phyloP scores from a whole-genome alignment of 2,329 filamentous ascomycete species.

The Colletotrichum endophyticum region DNA sequence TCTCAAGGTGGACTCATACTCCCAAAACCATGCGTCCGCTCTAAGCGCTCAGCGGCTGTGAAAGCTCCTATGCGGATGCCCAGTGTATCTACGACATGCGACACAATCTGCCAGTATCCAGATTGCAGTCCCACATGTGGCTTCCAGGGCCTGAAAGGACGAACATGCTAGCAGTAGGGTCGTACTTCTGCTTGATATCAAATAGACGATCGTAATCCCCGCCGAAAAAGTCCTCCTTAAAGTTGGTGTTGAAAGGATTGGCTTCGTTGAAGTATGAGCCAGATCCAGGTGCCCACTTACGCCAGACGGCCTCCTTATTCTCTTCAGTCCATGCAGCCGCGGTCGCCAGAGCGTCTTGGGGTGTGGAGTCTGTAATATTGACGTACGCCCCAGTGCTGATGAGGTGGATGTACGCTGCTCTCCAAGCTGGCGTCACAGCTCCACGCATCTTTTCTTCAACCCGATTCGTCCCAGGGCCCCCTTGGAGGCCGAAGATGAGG shows the following conservation, averaged over 20 bases:
- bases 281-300: constrained; percentile 11
- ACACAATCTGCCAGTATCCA: neutral
- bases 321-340: constrained; percentile 7
- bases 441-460: constrained; percentile 2
- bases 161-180: constrained; percentile 27
- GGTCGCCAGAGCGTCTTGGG: neutral
- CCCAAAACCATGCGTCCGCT: neutral
- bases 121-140: constrained; percentile 17
- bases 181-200: constrained; percentile 31
- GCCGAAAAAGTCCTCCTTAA: constrained; percentile 32
- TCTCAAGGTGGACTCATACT: neutral
- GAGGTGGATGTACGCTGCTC: constrained; percentile 5
- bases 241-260: constrained; percentile 35
- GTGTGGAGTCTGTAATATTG: neutral
- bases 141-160: constrained; percentile 17
- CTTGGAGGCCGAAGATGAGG: neutral
- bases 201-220: constrained; percentile 27
- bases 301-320: constrained; percentile 3
- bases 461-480: neutral
- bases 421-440: constrained; percentile 5
- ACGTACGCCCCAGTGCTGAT: neutral
- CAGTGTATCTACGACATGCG: neutral
- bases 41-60: neutral
- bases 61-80: accelerated
- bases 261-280: constrained; percentile 43